Conservation (phyloP, 441 rosid species). For the Pelargonium cotyledonis region DNA sequence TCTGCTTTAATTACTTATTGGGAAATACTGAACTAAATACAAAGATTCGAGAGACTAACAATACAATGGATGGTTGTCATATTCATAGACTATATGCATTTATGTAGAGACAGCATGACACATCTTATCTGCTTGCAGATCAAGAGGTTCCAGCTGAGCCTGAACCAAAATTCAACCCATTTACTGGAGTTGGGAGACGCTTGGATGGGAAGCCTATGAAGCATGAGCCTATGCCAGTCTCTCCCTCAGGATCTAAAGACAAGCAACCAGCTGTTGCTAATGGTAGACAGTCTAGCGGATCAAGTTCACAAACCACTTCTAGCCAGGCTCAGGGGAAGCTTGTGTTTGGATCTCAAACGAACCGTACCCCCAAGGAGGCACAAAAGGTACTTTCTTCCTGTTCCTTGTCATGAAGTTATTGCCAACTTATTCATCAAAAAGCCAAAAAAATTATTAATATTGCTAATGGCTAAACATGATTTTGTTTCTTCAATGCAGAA, state of each 20-base stretch:
- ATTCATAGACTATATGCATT: neutral
- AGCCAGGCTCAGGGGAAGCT: constrained; percentile 38
- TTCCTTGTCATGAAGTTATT: neutral
- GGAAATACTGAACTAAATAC: no score
- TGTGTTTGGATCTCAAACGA: constrained; percentile 43
- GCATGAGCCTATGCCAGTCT: constrained; percentile 20
- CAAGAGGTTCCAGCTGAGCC: constrained; percentile 39
- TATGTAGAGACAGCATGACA: neutral
- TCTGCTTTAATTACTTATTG: no score
- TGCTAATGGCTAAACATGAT: neutral
- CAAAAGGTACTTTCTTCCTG: constrained; percentile 23
- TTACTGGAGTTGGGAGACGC: constrained; percentile 48
- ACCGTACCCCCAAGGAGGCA: constrained; percentile 23
- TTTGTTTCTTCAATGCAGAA: constrained; percentile 24
- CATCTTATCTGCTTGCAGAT: constrained; percentile 23
- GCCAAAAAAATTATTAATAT: neutral
- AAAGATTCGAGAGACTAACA: no score
- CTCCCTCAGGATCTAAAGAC: constrained; percentile 18
- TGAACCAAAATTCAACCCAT: constrained; percentile 41
- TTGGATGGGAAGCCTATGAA: constrained; percentile 44
- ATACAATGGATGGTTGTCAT: no score
- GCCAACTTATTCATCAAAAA: neutral
- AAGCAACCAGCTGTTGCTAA: constrained; percentile 22
- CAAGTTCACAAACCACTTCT: constrained; percentile 18
- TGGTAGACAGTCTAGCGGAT: constrained; percentile 25